Conservation (phyloP, 2,329 filamentous ascomycete species). For the Pyrenochaeta sp. region DNA sequence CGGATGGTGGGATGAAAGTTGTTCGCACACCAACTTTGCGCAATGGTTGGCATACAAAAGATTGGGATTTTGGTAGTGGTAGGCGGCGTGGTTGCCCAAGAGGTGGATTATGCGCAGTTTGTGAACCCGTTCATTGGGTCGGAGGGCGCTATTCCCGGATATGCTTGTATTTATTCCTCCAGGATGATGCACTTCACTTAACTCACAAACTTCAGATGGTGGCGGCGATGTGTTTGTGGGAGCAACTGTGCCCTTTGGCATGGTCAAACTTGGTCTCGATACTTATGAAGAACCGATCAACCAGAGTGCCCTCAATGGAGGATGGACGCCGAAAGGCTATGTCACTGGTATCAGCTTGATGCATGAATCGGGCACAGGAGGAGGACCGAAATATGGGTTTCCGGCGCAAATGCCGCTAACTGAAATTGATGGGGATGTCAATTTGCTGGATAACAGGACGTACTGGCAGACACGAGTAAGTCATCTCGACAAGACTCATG, state of each 20-base stretch:
- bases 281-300: constrained; percentile 47
- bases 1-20: constrained; percentile 2
- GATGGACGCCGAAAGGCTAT: constrained; percentile 50
- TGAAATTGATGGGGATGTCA: constrained; percentile 9
- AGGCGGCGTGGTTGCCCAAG: constrained; percentile 15
- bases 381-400: constrained; percentile 51
- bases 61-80: constrained; percentile 2
- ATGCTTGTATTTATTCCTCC: no score
- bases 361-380: constrained; percentile 49
- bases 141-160: constrained; percentile 44
- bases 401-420: constrained; percentile 52
- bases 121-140: constrained; percentile 59
- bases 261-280: constrained; percentile 52
- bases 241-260: constrained; percentile 47
- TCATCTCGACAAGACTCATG: not conserved
- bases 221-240: constrained; percentile 52
- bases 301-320: constrained; percentile 49
- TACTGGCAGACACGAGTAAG: constrained; percentile 50
- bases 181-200: not conserved
- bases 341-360: constrained; percentile 51
- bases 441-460: constrained; percentile 46
- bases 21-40: not conserved
- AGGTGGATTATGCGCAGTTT: constrained; percentile 40
- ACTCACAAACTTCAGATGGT: constrained; percentile 36
- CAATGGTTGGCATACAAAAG: not conserved